A percentile compares a stretch with the other conserved stretches of the same genome.
phyloP scores from a whole-genome alignment of 2,329 filamentous ascomycete genomes.

The Colletotrichum agaves region DNA sequence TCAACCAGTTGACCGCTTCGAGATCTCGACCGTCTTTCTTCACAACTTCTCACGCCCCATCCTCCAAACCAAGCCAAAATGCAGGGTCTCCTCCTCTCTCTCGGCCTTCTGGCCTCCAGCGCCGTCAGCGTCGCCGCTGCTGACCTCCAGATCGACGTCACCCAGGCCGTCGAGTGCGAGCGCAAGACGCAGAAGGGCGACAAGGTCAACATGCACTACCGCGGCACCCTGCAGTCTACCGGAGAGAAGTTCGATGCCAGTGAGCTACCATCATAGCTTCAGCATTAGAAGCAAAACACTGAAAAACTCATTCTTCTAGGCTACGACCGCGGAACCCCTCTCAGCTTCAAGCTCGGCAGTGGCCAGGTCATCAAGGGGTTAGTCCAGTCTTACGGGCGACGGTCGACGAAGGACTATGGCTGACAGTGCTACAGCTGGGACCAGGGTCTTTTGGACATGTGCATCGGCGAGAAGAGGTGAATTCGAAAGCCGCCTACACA shows the following conservation, averaged over 20 bases:
- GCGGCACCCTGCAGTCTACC: conserved; percentile 78
- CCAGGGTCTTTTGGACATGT: conserved; percentile 90
- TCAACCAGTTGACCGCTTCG: conserved; percentile 17
- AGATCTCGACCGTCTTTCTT: conserved; percentile 12
- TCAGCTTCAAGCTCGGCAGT: conserved; percentile 81
- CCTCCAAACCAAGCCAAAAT: conserved; percentile 49
- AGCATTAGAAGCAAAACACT: not conserved
- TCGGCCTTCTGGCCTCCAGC: conserved; percentile 63
- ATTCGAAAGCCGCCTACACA: not conserved
- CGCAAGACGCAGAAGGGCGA: conserved; percentile 83
- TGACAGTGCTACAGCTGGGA: conserved; percentile 75
- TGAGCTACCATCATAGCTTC: conserved; percentile 40
- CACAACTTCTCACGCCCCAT: conserved; percentile 15
- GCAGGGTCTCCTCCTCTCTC: conserved; percentile 58
- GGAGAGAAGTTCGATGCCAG: conserved; percentile 87
- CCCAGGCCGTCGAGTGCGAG: conserved; percentile 78
- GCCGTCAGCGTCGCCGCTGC: conserved; percentile 63
- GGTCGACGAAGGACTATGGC: not conserved
- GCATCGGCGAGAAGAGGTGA: conserved; percentile 87
- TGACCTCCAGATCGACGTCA: conserved; percentile 82
- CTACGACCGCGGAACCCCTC: conserved; percentile 81
- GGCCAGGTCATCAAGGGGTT: conserved; percentile 92
- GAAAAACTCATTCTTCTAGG: conserved; percentile 47
- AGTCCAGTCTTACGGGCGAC: conserved; percentile 44
- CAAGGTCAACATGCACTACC: conserved; percentile 87